Evolutionary conservation across 257 asterid species (phyloP).

Genomic region (Scutellaria minor): DNA sequence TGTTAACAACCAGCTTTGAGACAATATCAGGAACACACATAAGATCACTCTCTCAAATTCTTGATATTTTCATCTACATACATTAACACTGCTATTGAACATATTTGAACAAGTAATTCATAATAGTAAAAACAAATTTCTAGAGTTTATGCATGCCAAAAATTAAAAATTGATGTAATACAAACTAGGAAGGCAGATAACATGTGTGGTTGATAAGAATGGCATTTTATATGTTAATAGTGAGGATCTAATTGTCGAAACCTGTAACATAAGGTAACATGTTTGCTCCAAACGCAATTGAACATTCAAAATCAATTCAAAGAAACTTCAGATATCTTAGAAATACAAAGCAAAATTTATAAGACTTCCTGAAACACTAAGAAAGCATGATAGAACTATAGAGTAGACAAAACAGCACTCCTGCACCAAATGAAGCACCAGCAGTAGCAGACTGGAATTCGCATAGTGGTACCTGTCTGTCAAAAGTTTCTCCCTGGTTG

Average conservation of each 20-base stretch:
- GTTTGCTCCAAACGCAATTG: constrained; percentile 3
- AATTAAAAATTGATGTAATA: neutral
- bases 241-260: constrained; percentile 1
- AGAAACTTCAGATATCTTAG: neutral
- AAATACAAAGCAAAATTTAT: neutral
- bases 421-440: constrained; percentile 23
- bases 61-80: constrained; percentile 20
- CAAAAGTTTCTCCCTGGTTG: constrained; percentile 93
- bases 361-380: constrained; percentile 4
- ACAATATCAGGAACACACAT: neutral
- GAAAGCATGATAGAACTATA: constrained; percentile 3
- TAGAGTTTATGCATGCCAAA: neutral
- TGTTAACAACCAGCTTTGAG: constrained; percentile 1
- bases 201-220: neutral
- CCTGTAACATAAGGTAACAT: neutral
- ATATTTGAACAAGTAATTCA: neutral
- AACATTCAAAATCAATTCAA: constrained; percentile 2
- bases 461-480: constrained; percentile 75
- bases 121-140: constrained; percentile 10
- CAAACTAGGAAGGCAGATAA: constrained; percentile 1
- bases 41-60: constrained; percentile 7
- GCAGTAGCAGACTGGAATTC: constrained; percentile 7
- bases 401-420: neutral
- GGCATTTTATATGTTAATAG: neutral
- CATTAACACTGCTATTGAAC: neutral